Conservation (phyloP, 768 basidiomycete genomes). For the Clitopilus passeckerianus region DNA sequence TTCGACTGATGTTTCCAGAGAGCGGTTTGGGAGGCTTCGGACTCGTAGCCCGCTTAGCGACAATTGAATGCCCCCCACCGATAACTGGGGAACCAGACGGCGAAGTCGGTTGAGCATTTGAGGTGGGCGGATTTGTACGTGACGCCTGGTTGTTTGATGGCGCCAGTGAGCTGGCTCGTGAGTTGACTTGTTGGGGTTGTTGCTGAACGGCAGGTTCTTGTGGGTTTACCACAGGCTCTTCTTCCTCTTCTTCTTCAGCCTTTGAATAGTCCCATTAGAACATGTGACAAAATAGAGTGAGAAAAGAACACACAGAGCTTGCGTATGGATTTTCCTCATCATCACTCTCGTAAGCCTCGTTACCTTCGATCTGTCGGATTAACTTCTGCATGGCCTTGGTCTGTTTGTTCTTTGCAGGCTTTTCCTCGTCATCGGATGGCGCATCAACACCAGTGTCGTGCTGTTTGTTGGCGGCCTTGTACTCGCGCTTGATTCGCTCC, state of each 20-base stretch:
- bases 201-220: conserved; percentile 41
- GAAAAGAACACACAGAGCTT: conserved; percentile 51
- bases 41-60: conserved; percentile 83
- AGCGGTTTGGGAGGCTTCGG: conserved; percentile 67
- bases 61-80: conserved; percentile 65
- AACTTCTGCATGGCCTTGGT: conserved; percentile 83
- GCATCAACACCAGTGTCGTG: conserved; percentile 68
- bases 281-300: neutral
- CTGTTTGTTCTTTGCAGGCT: conserved; percentile 54
- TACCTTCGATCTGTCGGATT: conserved; percentile 79
- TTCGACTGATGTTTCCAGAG: conserved; percentile 41
- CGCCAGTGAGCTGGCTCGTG: conserved; percentile 39
- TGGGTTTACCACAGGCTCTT: conserved; percentile 47
- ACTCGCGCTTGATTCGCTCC: conserved; percentile 84
- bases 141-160: neutral
- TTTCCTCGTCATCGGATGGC: conserved; percentile 64
- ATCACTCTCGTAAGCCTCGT: conserved; percentile 75
- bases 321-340: conserved; percentile 84
- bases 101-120: conserved; percentile 39
- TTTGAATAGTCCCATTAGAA: conserved; percentile 18
- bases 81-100: conserved; percentile 49
- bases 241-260: conserved; percentile 74
- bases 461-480: conserved; percentile 70
- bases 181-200: conserved; percentile 42
- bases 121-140: conserved; percentile 19